Evolutionary conservation across 805 yeast genomes (phyloP).

Genomic region (Candida golubevii): DNA sequence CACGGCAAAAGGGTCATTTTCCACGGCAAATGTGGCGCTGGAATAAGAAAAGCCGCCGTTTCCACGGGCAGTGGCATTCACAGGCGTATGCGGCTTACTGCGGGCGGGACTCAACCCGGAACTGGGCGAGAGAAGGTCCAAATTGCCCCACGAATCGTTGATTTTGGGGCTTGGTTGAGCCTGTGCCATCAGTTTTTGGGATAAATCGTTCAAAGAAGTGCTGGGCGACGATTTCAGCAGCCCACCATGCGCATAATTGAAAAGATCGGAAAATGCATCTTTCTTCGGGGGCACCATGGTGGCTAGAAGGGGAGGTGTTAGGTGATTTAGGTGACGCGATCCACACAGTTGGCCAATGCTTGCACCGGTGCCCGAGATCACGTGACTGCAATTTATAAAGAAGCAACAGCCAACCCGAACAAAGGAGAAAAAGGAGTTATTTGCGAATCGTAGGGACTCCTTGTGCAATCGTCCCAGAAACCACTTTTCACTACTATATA

Average conservation of each 20-base stretch:
- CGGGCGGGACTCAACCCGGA: slow-evolving; percentile 1
- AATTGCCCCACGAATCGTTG: slow-evolving; percentile 4
- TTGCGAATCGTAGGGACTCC: no score
- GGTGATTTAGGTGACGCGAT: no score
- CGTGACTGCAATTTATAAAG: no score
- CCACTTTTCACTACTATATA: no score
- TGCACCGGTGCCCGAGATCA: no score
- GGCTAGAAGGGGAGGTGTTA: background rate
- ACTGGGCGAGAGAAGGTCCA: slow-evolving; percentile 11
- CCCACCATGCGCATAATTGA: slow-evolving; percentile 26
- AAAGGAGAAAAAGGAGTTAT: no score
- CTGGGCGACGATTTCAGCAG: slow-evolving; percentile 12
- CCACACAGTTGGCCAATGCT: no score
- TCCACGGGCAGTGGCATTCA: background rate
- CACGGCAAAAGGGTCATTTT: slow-evolving; percentile 21
- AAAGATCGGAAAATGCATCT: slow-evolving; percentile 44
- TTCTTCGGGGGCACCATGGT: slow-evolving; percentile 34
- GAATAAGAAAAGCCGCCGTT: background rate
- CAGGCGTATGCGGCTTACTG: slow-evolving; percentile 1
- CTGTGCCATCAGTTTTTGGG: slow-evolving; percentile 3
- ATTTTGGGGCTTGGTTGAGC: background rate
- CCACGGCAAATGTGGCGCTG: background rate
- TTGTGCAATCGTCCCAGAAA: no score
- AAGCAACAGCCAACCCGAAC: no score
- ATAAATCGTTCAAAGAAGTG: slow-evolving; percentile 13